Conservation (phyloP, 441 rosid genomes). For the Biscutella auriculata region DNA sequence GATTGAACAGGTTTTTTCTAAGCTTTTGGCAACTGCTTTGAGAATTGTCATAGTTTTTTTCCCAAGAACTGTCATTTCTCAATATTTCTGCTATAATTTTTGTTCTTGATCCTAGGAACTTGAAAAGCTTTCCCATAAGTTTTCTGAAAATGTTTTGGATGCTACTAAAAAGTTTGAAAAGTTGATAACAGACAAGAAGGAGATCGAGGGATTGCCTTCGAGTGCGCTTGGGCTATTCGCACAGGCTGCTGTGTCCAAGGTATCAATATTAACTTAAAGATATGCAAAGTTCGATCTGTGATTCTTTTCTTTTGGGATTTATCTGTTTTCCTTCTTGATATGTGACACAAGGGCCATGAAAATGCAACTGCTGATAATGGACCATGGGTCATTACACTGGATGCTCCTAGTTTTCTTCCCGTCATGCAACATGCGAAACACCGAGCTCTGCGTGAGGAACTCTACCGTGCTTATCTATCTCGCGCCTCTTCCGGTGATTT, state of each 20-base stretch:
- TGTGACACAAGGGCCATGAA: slow-evolving; percentile 50
- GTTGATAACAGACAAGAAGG: slow-evolving; percentile 60
- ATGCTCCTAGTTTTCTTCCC: slow-evolving; percentile 63
- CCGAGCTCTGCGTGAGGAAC: slow-evolving; percentile 75
- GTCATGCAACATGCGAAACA: slow-evolving; percentile 80
- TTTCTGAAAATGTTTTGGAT: slow-evolving; percentile 76
- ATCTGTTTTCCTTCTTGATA: background rate
- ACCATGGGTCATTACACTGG: slow-evolving; percentile 81
- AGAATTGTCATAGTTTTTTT: background rate
- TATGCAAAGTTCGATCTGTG: background rate
- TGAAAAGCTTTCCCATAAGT: slow-evolving; percentile 62
- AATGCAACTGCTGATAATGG: slow-evolving; percentile 79
- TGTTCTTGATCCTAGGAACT: slow-evolving; percentile 53
- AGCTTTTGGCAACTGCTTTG: background rate
- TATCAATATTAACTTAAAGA: slow-evolving; percentile 14
- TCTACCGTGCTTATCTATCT: slow-evolving; percentile 51
- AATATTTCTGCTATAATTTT: background rate
- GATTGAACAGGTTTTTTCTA: slow-evolving; percentile 58
- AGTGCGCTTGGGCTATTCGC: slow-evolving; percentile 82
- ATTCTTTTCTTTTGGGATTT: background rate
- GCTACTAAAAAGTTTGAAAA: slow-evolving; percentile 86
- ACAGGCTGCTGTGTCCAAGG: slow-evolving; percentile 79
- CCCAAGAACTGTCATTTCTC: background rate
- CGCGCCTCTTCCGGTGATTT: slow-evolving; percentile 75
- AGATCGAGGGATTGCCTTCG: slow-evolving; percentile 74